Evolutionary conservation across 129 eudicot species (phyloP), one percentile per base, ranked within the genome.

Genomic region (Flaveria bidentis): DNA sequence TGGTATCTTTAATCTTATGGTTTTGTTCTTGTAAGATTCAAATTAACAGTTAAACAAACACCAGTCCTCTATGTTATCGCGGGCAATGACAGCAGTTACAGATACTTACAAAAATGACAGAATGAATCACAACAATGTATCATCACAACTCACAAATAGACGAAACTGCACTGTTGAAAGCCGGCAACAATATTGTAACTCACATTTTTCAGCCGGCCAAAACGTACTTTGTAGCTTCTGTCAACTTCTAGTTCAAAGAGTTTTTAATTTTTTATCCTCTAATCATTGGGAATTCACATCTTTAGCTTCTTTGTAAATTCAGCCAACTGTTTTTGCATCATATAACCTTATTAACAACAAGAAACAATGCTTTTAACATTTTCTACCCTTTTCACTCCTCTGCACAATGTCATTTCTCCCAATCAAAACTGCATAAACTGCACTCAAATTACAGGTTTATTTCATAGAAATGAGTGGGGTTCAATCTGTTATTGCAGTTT

Each of bases 251-350:
- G 50, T 47, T 26, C 62, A 69, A 45, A 28, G 15, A 49, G 17
- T 78, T 12, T 0, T 36, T 36, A 36, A 49, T 12, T 78, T 12
- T 0, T 36, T 36, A 36, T 36, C 41, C 16, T 22, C 68, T 73
- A 10, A 45, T 46, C 82, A 78, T 78, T 78, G 73, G 67, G 78
- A 66, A 11, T 51, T 72, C 33, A 79, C 83, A 79, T 74, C 78
- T 72, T 79, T 79, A 28, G 17, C 26, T 72, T 72, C 86, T 55
- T 82, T 82, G 83, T 83, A 80, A 86, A 62, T 86, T 83, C 90
- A 86, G 90, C 76, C 87, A 68, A 67, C 77, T 72, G 72, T 26
- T 44, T 65, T 56, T 69, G 64, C 50, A 64, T 82, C 75, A 71
- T 82, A 77, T 71, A 75, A 72, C 84, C 62, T 51, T 63, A 71